Percentiles rank a stretch among this genome's conserved stretches.
Evolutionary conservation across 768 basidiomycete genomes (phyloP).

Genomic region (Floccularia luteovirens): DNA sequence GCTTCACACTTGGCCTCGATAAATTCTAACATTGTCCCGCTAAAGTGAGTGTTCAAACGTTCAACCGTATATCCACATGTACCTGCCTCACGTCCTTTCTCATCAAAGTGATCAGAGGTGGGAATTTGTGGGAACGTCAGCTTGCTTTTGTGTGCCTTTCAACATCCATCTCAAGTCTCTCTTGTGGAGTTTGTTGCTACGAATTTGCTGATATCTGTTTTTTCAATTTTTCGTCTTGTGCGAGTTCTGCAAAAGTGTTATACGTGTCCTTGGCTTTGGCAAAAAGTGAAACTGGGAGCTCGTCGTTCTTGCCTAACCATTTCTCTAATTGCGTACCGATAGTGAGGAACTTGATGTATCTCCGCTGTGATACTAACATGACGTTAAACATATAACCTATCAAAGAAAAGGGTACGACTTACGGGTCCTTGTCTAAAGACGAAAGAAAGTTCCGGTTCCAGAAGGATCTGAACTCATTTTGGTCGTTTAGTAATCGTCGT

Average conservation of each 20-base stretch:
- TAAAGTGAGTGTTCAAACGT: conserved; percentile 51
- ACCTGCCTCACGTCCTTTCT: conserved; percentile 41
- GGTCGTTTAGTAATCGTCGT: conserved; percentile 4
- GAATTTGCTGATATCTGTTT: conserved; percentile 27
- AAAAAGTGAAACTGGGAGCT: conserved; percentile 21
- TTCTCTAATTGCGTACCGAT: conserved; percentile 35
- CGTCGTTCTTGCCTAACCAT: conserved; percentile 33
- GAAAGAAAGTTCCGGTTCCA: conserved; percentile 19
- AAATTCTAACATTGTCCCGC: conserved; percentile 47
- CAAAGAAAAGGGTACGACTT: conserved; percentile 12
- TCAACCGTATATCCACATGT: conserved; percentile 62
- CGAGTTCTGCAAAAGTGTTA: conserved; percentile 37
- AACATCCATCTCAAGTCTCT: conserved; percentile 52
- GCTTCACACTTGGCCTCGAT: conserved; percentile 26
- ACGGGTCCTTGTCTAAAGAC: conserved; percentile 41
- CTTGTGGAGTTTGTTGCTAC: conserved; percentile 57
- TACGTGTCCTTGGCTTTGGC: conserved; percentile 33
- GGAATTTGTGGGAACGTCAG: conserved; percentile 31
- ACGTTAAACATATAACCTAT: conserved; percentile 10
- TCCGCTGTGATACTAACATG: conserved; percentile 26
- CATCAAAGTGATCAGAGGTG: conserved; percentile 40
- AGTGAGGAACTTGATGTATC: conserved; percentile 25
- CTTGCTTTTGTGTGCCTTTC: conserved; percentile 42
- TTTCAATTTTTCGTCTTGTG: conserved; percentile 23
- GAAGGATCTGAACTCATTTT: conserved; percentile 37